Percentiles rank a stretch among this genome's conserved stretches.
These are phyloP conservation scores for Teunomyces gatunensis DNA, from an alignment of 805 yeast species.

Conservation along the genomic window DNA sequence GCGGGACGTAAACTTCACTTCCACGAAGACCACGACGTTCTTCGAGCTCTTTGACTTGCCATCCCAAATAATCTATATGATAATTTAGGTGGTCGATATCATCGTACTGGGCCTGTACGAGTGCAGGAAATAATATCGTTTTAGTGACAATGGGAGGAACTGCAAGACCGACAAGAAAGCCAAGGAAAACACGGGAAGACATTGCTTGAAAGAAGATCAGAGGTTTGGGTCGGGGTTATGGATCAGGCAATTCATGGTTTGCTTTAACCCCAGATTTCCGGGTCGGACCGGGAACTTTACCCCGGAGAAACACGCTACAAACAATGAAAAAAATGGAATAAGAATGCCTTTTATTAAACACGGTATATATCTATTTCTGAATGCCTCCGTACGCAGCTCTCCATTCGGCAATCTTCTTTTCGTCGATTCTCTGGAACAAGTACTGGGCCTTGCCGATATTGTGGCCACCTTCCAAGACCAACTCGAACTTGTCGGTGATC, in stretches of 20 bases:
- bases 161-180: slow-evolving; percentile 28
- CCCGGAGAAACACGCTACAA: background rate
- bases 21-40: slow-evolving; percentile 26
- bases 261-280: background rate
- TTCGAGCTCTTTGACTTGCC: slow-evolving; percentile 32
- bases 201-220: slow-evolving; percentile 5
- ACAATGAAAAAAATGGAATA: background rate
- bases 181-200: slow-evolving; percentile 11
- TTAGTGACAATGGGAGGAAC: slow-evolving; percentile 31
- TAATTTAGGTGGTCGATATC: slow-evolving; percentile 31
- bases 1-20: slow-evolving; percentile 22
- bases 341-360: background rate
- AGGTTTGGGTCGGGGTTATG: background rate
- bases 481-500: slow-evolving; percentile 72
- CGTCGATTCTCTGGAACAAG: slow-evolving; percentile 89
- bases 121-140: slow-evolving; percentile 23
- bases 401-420: slow-evolving; percentile 83
- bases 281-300: background rate
- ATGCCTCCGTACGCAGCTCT: slow-evolving; percentile 83
- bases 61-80: slow-evolving; percentile 32
- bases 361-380: slow-evolving; percentile 26
- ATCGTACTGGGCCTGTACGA: slow-evolving; percentile 20
- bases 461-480: slow-evolving; percentile 75
- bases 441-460: slow-evolving; percentile 88
- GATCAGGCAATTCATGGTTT: background rate